A percentile compares a stretch with the other conserved stretches of the same genome.
Conservation (phyloP, 1,139 yeast genomes). For the Meyerozyma athensensis region DNA sequence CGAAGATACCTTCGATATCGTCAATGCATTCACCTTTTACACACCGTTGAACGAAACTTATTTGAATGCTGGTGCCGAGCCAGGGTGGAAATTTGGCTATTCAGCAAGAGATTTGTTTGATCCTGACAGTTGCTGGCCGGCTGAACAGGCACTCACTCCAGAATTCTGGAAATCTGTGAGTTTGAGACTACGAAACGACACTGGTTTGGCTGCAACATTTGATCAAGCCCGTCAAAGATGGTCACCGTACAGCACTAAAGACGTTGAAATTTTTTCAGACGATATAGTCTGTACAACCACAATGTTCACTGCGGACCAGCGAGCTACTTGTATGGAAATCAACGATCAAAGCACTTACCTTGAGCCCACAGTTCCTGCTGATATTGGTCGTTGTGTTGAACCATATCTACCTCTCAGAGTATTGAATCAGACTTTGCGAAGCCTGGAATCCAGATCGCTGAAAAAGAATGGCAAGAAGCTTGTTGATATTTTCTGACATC, state of each 20-base stretch:
- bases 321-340: conserved; percentile 21
- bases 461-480: no score
- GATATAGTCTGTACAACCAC: no score
- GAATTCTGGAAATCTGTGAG: conserved; percentile 24
- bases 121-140: conserved; percentile 24
- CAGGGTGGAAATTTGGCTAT: conserved; percentile 26
- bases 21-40: conserved; percentile 27
- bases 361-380: no score
- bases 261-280: no score
- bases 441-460: no score
- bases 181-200: conserved; percentile 8
- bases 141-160: conserved; percentile 20
- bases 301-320: conserved; percentile 22
- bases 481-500: no score
- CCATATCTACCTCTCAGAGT: no score
- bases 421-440: no score
- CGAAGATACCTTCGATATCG: conserved; percentile 22
- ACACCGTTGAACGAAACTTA: conserved; percentile 25
- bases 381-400: no score
- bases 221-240: conserved; percentile 9
- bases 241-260: conserved; percentile 15
- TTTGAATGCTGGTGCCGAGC: conserved; percentile 26
- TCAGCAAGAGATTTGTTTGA: conserved; percentile 27
- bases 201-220: conserved; percentile 12
- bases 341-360: conserved; percentile 22